Evolutionary conservation across 2,329 filamentous ascomycete species (phyloP), one percentile per base, ranked within the genome.

Genomic region (Xylaria sp.): DNA sequence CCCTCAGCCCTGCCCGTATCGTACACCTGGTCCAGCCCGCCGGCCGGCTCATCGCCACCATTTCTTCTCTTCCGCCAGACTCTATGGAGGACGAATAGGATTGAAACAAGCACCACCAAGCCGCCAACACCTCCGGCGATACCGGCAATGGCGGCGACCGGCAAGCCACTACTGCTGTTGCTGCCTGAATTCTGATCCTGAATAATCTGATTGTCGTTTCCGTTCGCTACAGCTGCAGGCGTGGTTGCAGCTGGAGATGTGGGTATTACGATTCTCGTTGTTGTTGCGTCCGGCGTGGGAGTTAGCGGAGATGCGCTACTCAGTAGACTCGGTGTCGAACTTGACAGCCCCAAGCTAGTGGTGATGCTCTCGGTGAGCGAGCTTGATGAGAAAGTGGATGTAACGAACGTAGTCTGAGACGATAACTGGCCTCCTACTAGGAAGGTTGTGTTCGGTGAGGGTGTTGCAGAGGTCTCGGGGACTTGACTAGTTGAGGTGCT

Each of bases 91-190:
- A 68, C 62, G 29, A 75, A 64, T 2, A 75, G 61, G 15, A 54
- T 38, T 5, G 66, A 49, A 3, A 69, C 27, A n/a, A 74, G 59
- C n/a, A 75, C 21, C 1, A 64, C 57, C 1, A 68, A 58, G 2
- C 70, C 73, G 7, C 69, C 72, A 1, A 64, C 71, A 15, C 73
- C 72, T 23, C 71, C 70, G 4, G 70, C 71, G 53, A 74, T 73
- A 13, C 72, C 73, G 13, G 71, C 71, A 21, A 71, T 72, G 17
- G 64, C 68, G 0, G 67, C 60, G 4, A 59, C 67, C 3, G 72
- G 64, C 27, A 75, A 38, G 25, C 66, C 56, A 15, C 38, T 3
- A 17, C 63, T 56, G 10, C 59, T 61, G 13, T 37, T 29, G 29
- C 60, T 55, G 17, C 54, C 48, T 5, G 64, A 41, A 8, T 41